These are phyloP conservation scores for Penicillium verrucosum DNA, from an alignment of 2,329 filamentous ascomycete species.

Conservation along the genomic window DNA sequence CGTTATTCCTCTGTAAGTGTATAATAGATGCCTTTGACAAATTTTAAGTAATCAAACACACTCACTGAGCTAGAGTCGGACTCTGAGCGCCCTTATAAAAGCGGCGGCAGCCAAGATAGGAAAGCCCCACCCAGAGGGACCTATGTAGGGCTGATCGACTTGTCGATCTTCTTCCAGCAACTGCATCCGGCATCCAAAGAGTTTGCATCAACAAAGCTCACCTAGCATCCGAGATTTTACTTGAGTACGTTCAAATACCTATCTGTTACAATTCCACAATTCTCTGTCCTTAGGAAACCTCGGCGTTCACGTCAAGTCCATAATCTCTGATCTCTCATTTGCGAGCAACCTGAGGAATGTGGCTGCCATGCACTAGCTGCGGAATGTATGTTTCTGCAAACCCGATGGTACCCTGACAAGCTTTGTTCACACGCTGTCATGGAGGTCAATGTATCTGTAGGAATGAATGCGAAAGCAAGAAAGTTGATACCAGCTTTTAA, in stretches of 20 bases:
- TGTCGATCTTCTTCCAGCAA: not conserved
- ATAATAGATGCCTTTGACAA: too few relatives aligned
- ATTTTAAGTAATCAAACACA: too few relatives aligned
- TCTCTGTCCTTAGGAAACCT: conserved; percentile 5
- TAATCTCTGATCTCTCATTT: not conserved
- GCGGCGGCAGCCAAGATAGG: too few relatives aligned
- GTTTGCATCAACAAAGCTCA: not conserved
- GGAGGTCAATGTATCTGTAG: not conserved
- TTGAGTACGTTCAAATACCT: not conserved
- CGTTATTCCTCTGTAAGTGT: too few relatives aligned
- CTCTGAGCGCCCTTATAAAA: too few relatives aligned
- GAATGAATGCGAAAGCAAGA: not conserved
- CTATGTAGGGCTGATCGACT: not conserved
- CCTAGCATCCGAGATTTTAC: not conserved
- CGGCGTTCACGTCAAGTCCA: not conserved
- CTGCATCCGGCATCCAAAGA: conserved; percentile 10
- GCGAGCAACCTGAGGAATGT: not conserved
- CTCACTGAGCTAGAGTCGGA: too few relatives aligned
- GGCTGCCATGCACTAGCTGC: not conserved
- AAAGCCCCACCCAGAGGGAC: too few relatives aligned
- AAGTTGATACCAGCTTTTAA: too few relatives aligned
- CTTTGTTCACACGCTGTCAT: not conserved
- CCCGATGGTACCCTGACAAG: not conserved
- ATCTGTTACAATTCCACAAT: not conserved
- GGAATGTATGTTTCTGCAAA: not conserved